Evolutionary conservation across 129 eudicot species (phyloP).

Genomic region (Centaurea solstitialis): DNA sequence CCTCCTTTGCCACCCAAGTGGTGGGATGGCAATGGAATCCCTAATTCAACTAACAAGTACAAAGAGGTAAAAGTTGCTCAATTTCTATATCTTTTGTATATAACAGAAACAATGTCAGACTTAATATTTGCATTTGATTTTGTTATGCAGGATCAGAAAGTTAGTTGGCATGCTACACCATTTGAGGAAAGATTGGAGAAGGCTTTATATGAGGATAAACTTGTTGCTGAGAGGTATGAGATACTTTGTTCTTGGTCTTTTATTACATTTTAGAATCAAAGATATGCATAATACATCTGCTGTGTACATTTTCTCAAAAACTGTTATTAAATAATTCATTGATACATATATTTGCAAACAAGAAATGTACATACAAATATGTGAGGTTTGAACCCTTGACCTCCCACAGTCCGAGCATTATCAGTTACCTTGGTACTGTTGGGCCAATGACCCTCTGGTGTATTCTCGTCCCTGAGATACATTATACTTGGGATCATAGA

Average conservation of each 20-base stretch:
- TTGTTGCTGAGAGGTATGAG: constrained; percentile 61
- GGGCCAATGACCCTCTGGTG: too few species aligned
- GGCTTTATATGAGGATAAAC: constrained; percentile 77
- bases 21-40: constrained; percentile 93
- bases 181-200: constrained; percentile 93
- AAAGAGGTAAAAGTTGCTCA: constrained; percentile 58
- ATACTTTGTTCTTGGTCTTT: constrained; percentile 4
- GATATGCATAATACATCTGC: too few species aligned
- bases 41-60: constrained; percentile 86
- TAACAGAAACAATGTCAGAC: background rate
- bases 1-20: constrained; percentile 56
- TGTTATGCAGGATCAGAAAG: constrained; percentile 84
- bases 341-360: background rate
- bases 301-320: too few species aligned
- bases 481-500: too few species aligned
- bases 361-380: background rate
- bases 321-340: background rate
- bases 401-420: too few species aligned
- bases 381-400: too few species aligned
- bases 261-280: background rate
- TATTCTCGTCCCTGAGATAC: too few species aligned
- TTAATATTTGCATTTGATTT: background rate
- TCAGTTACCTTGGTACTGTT: too few species aligned
- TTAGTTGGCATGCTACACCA: constrained; percentile 94
- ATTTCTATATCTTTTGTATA: background rate